Evolutionary conservation across 139 green algal species (phyloP).

Genomic region (Ulvella scutata): DNA sequence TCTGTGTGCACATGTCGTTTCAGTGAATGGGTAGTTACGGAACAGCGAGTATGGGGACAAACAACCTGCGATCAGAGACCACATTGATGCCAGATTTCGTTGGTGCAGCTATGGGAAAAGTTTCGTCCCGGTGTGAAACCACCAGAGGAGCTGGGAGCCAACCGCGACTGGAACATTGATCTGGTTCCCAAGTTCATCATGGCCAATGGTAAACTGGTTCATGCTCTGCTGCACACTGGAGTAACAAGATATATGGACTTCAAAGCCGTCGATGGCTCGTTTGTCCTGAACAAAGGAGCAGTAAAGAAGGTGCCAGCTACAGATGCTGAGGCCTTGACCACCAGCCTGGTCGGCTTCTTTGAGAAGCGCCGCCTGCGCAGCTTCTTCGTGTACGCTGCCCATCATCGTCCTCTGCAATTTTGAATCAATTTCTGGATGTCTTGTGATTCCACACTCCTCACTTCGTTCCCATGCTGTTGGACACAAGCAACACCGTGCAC

Average conservation of each 20-base stretch:
- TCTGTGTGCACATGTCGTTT: background rate
- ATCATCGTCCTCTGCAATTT: too few relatives aligned
- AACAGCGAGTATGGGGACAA: background rate
- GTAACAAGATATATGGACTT: conserved; percentile 98
- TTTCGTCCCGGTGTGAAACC: conserved; percentile 57
- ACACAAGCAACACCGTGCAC: too few relatives aligned
- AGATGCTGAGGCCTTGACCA: conserved; percentile 83
- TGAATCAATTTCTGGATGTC: too few relatives aligned
- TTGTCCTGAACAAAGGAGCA: conserved; percentile 74
- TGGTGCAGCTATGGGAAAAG: conserved; percentile 74
- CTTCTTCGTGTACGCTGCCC: conserved; percentile 76
- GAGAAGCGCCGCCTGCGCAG: conserved; percentile 86
- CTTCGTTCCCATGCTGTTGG: too few relatives aligned
- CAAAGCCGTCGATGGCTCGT: conserved; percentile 93
- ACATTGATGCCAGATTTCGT: too few relatives aligned
- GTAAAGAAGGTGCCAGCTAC: conserved; percentile 87
- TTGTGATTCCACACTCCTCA: too few relatives aligned
- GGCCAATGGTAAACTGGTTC: conserved; percentile 81
- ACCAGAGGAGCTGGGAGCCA: conserved; percentile 49
- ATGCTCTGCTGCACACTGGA: conserved; percentile 86
- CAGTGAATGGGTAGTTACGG: background rate
- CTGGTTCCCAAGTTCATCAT: conserved; percentile 99
- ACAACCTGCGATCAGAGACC: too few relatives aligned
- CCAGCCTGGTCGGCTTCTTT: conserved; percentile 90
- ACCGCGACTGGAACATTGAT: conserved; percentile 95